Base-by-base conservation (phyloP, 768 basidiomycete genomes). In the Tylopilus sp. region DNA sequence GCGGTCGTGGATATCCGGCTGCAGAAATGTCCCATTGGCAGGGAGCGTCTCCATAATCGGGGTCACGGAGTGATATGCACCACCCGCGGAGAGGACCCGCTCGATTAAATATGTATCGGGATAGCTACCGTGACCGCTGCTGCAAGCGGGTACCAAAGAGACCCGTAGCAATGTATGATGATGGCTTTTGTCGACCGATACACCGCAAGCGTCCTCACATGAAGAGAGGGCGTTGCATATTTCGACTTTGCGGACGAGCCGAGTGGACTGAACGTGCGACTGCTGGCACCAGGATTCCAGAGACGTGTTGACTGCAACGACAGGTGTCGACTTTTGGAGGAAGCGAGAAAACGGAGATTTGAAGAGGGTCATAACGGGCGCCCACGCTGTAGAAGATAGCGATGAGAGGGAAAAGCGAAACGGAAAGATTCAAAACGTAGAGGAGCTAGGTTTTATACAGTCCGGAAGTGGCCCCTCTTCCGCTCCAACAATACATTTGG, bases 1-100 rank as follows among this genome's bases (percentile, higher is more conserved):
- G 20, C 51, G 56, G 13, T 56, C 56, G 1, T 62, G 53, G 0
- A 62, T 18, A 2, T 56, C 49, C 1, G 53, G 60, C 30, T 56
- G 49, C 28, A 53, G 44, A 4, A 51, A 18, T 0, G 47, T 47
- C 0, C 53, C 51, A 0, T 45, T 35, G 0, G 15, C 6, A 1
- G 38, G 38, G 1, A 51, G 44, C 2, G 12, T 13, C 11, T 43
- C 45, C 3, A 4, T 0, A 15, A 53, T 35, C 13, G 45, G 50
- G 21, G 50, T 43, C 3, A 53, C 60, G 2, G 40, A 50, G 11
- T 58, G 57, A 33, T 44, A 33, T 6, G 33, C 26, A 13, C 53
- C 57, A 5, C 15, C 21, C 0, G 50, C 43, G 11, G 61, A 57
- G n/a, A 63, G 50, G 21, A 63, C 48, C 4, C 61, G 57, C 41